phyloP scores from a whole-genome alignment of 441 rosid genomes.

The Adansonia rubrostipa region DNA sequence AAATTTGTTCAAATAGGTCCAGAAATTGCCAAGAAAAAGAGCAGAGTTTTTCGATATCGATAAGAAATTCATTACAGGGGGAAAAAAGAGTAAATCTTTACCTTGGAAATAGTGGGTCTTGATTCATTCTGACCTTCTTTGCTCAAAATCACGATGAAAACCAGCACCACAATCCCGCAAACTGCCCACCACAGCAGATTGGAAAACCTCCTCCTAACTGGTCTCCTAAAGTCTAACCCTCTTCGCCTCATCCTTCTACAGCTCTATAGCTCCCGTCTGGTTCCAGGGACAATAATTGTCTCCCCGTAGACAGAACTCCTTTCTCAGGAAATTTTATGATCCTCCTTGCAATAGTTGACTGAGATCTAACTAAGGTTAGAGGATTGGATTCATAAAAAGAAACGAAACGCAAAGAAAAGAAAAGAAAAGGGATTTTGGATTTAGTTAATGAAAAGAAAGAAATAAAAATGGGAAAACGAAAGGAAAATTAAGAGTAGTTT shows the following conservation, averaged over 20 bases:
- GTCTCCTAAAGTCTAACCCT: constrained; percentile 68
- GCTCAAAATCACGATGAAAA: constrained; percentile 69
- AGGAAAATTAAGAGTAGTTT: background rate
- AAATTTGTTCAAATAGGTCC: background rate
- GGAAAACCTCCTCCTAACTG: constrained; percentile 69
- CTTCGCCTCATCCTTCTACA: constrained; percentile 68
- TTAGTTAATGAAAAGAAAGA: background rate
- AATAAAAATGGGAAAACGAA: background rate
- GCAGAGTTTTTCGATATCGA: constrained; percentile 5
- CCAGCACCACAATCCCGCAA: constrained; percentile 55
- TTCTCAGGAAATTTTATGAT: constrained; percentile 1
- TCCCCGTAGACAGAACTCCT: constrained; percentile 20
- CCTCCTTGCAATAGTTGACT: background rate
- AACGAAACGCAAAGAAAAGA: background rate
- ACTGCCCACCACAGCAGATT: constrained; percentile 80
- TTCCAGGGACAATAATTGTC: constrained; percentile 24
- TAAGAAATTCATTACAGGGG: constrained; percentile 1
- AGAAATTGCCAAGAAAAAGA: background rate
- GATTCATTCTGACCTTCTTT: constrained; percentile 70
- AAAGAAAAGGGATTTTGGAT: background rate
- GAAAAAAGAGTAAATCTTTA: constrained; percentile 32
- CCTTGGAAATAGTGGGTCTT: constrained; percentile 58
- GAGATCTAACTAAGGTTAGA: constrained; percentile 18
- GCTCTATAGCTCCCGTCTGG: constrained; percentile 14
- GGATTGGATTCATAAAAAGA: background rate